These are phyloP conservation scores for Diaporthe vexans DNA, from an alignment of 2,329 filamentous ascomycete genomes.

Conservation along the genomic window DNA sequence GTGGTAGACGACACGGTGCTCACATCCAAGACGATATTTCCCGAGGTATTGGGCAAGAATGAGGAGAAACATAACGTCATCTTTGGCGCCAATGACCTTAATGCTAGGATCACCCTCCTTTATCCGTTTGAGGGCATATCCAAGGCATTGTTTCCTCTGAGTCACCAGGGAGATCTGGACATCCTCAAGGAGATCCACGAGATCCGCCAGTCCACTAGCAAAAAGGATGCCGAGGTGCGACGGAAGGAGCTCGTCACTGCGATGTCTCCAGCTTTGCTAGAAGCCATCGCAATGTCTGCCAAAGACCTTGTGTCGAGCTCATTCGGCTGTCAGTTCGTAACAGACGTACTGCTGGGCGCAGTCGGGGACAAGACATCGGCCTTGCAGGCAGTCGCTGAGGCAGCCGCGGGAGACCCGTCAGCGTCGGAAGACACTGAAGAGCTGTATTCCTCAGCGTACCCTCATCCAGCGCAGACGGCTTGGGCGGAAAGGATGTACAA, in stretches of 20 bases:
- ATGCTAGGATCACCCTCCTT: constrained; percentile 77
- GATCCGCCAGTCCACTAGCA: constrained; percentile 87
- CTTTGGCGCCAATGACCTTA: constrained; percentile 74
- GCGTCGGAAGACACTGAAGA: constrained; percentile 56
- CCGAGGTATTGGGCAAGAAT: constrained; percentile 84
- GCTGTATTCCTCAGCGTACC: constrained; percentile 51
- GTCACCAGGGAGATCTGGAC: constrained; percentile 75
- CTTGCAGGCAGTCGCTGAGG: constrained; percentile 76
- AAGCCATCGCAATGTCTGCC: constrained; percentile 78
- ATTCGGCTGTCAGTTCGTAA: constrained; percentile 89
- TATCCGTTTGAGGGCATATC: constrained; percentile 84
- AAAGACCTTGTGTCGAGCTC: constrained; percentile 78
- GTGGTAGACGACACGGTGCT: constrained; percentile 95
- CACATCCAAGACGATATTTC: constrained; percentile 86
- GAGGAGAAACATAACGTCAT: constrained; percentile 75
- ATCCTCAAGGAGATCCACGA: constrained; percentile 83
- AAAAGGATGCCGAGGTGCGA: constrained; percentile 86
- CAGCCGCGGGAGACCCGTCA: constrained; percentile 70
- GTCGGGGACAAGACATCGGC: constrained; percentile 83
- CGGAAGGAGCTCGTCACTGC: constrained; percentile 82
- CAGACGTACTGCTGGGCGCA: constrained; percentile 83
- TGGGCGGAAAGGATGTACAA: constrained; percentile 89
- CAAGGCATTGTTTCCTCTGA: constrained; percentile 71
- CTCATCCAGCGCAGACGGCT: constrained; percentile 73
- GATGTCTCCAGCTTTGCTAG: constrained; percentile 81